Base-by-base conservation (phyloP, 805 yeast genomes). In the Kuraishia piskuri region DNA sequence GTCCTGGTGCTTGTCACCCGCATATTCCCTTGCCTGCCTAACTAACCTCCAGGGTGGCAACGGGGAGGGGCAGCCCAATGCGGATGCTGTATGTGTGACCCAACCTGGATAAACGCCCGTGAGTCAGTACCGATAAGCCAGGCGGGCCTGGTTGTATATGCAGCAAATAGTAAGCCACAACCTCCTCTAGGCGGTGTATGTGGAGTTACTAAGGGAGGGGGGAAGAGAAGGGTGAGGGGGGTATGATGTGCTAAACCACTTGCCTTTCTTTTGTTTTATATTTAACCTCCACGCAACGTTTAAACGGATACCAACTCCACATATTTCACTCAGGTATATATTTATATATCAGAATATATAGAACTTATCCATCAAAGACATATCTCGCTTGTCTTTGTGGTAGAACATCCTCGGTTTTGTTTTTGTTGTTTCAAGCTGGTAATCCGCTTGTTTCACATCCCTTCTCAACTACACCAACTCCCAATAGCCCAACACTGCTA, bases 61-160 rank as follows among this genome's bases (percentile, higher is more conserved):
- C 21, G 19, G 31, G 46, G 48, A 26, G 31, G n/a, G n/a, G 49
- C 52, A 50, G 31, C 21, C 36, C 49, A 40, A 44, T 21, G n/a
- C 22, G 20, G 31, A 22, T 26, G 23, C 25, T 22, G 22, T 36
- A 50, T 17, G 40, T 50, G 14, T 45, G 19, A 22, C 37, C 22
- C 21, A 25, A 48, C 22, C 21, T 22, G 40, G 40, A 8, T 31
- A 31, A 31, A 31, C 40, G 17, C 14, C 40, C 40, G 40, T 31
- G 50, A 48, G 31, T 24, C 49, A 24, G 9, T 20, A 3, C 49
- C 25, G 36, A 24, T 26, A 21, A 17, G 17, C 5, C 22, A 7
- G 36, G 20, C 49, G 17, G 36, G 24, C 49, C 22, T 12, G 40
- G 4, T 4, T 31, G 40, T 12, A 31, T 31, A n/a, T n/a, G n/a